Base-by-base conservation (phyloP, 768 basidiomycete species). In the Boletus fagicola region DNA sequence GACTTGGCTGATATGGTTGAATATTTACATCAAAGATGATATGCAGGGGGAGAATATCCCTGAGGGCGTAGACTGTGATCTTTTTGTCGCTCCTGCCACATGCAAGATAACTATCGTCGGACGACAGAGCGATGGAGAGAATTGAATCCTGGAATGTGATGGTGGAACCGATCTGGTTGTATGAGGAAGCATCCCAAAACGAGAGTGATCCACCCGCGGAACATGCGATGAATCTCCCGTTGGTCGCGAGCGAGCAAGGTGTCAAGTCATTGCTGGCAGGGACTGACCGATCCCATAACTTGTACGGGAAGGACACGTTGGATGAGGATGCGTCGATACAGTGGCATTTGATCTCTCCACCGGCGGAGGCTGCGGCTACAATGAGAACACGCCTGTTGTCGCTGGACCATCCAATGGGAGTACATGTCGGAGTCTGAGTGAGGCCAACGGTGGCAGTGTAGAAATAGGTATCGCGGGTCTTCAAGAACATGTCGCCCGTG, bases 21-120 rank as follows among this genome's bases (percentile, higher is more conserved):
- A 42, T 45, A 44, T 36, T 55, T 42, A 62, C 62, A 55, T 46
- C 56, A 15, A 44, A 22, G 30, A 49, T 42, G 28, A 33, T 3
- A 11, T 43, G 3, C 35, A 60, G 11, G 1, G 52, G 61, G 18
- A 61, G 18, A 28, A 50, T 28, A 28, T 39, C 36, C 18, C 49
- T 38, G 18, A 50, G 36, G 13, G 49, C 36, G 9, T 39, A 20
- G 3, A 50, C 26, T 15, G 36, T 50, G 26, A 50, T 38, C n/a
- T 38, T 50, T 11, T 5, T 13, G 36, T 50, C 22, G 2, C 5
- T 10, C 18, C 18, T 50, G 6, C 49, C 36, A 38, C 49, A 50
- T 38, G 49, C 49, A 13, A 50, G 49, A n/a, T 50, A 50, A 38
- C 0, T 50, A 38, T 38, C 24, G 3, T 50, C 49, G 12, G 36